A percentile compares a stretch with the other conserved stretches of the same genome.
phyloP scores from a whole-genome alignment of 148 eudicot genomes.

The Beta vulgaris region DNA sequence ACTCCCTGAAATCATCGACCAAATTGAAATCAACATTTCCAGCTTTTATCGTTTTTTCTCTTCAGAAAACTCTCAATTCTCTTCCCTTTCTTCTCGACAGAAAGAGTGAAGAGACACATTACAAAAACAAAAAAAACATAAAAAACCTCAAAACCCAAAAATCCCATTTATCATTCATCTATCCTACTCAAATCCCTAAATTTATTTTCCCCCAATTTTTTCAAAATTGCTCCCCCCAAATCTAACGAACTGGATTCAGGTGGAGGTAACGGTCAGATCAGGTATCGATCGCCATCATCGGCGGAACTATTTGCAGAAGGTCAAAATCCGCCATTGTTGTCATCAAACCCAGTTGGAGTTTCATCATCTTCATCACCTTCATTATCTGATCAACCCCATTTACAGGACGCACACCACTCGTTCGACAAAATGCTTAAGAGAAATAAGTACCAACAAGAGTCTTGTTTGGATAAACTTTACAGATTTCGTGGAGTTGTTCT shows the following conservation, averaged over 20 bases:
- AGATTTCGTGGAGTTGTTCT: conserved; percentile 51
- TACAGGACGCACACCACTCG: conserved; percentile 30
- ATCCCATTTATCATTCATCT: background rate
- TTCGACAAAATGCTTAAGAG: conserved; percentile 58
- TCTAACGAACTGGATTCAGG: conserved; percentile 69
- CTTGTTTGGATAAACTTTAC: conserved; percentile 50
- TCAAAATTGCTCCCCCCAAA: background rate
- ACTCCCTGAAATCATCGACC: too few relatives aligned
- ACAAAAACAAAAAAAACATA: background rate
- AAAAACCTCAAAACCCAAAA: conserved; percentile 6
- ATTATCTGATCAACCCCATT: background rate
- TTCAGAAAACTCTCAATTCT: too few relatives aligned
- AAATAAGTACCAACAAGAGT: conserved; percentile 43
- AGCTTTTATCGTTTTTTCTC: too few relatives aligned
- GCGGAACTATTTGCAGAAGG: conserved; percentile 58
- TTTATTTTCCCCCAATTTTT: background rate
- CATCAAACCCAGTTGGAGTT: conserved; percentile 13
- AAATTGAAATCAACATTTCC: too few relatives aligned
- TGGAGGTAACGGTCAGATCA: conserved; percentile 70
- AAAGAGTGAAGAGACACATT: conserved; percentile 10
- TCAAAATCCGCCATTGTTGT: conserved; percentile 28
- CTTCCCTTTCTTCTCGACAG: conserved; percentile 17
- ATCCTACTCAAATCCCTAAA: background rate
- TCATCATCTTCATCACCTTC: conserved; percentile 12
- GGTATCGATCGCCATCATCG: conserved; percentile 89